A percentile compares a stretch with the other conserved stretches of the same genome.
These are phyloP conservation scores for Dissophora globulifera DNA, from an alignment of 192 early-diverging fungal genomes.

Conservation along the genomic window DNA sequence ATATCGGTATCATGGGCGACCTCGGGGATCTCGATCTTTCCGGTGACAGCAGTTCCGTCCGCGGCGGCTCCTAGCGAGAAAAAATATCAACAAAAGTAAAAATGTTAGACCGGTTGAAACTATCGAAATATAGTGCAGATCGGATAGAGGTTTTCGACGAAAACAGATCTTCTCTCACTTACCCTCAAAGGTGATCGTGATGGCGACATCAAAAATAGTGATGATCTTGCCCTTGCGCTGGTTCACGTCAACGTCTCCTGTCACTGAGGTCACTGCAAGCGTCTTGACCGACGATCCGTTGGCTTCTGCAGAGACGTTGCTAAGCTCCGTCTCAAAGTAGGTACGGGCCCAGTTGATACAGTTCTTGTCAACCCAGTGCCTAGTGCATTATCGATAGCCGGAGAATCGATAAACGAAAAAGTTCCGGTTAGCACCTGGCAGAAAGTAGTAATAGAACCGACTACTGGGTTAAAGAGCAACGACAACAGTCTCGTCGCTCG, in stretches of 20 bases:
- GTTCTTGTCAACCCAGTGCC: constrained; percentile 77
- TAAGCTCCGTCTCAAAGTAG: constrained; percentile 79
- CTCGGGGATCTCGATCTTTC: constrained; percentile 88
- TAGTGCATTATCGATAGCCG: not conserved
- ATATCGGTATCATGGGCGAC: constrained; percentile 89
- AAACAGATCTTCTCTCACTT: too few relatives aligned
- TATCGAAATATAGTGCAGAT: too few relatives aligned
- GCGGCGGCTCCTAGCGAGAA: constrained; percentile 55
- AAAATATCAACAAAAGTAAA: not conserved
- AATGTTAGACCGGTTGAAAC: too few relatives aligned
- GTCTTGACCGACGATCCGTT: constrained; percentile 68
- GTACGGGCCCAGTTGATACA: constrained; percentile 90
- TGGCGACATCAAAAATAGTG: constrained; percentile 88
- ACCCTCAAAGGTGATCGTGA: constrained; percentile 82
- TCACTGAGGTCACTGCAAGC: constrained; percentile 70
- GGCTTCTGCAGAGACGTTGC: constrained; percentile 61
- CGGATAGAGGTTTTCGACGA: too few relatives aligned
- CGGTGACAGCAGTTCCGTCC: constrained; percentile 71
- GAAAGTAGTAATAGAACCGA: too few relatives aligned
- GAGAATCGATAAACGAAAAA: too few relatives aligned
- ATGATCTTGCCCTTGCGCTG: constrained; percentile 97
- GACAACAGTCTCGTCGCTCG: too few relatives aligned
- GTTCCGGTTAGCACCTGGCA: too few relatives aligned
- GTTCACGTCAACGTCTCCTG: constrained; percentile 93
- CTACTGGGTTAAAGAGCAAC: too few relatives aligned